A percentile compares a stretch with the other conserved stretches of the same genome.
phyloP scores from a whole-genome alignment of 1,284 basidiomycete genomes.

The Ustilago lituana region DNA sequence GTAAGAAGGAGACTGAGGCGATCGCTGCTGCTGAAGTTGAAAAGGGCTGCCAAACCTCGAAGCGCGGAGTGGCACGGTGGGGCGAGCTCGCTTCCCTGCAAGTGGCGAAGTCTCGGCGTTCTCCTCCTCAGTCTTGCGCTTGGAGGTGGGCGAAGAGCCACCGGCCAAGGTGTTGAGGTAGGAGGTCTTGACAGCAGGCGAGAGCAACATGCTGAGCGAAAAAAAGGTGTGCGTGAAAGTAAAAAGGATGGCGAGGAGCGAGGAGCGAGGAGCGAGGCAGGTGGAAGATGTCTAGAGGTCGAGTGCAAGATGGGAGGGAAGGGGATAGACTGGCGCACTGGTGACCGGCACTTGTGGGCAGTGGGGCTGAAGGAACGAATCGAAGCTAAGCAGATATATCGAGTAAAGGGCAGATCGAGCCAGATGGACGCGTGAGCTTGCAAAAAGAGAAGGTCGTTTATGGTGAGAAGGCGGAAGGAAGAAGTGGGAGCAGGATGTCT shows the following conservation, averaged over 20 bases:
- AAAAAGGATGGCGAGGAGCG: background rate
- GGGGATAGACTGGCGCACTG: too few species aligned
- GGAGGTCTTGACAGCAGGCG: constrained; percentile 48
- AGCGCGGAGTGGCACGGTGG: constrained; percentile 36
- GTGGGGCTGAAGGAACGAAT: background rate
- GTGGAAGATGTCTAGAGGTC: background rate
- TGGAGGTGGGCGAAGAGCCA: constrained; percentile 31
- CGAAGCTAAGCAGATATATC: background rate
- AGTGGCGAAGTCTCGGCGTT: constrained; percentile 31
- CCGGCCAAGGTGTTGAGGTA: constrained; percentile 49
- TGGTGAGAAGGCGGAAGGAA: constrained; percentile 23
- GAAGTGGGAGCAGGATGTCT: constrained; percentile 13
- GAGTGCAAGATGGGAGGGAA: too few species aligned
- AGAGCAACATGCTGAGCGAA: constrained; percentile 34
- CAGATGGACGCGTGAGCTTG: background rate
- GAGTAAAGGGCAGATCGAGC: background rate
- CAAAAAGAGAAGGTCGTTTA: background rate
- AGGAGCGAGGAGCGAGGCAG: background rate
- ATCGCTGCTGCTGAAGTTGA: constrained; percentile 11
- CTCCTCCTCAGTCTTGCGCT: constrained; percentile 42
- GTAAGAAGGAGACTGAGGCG: constrained; percentile 7
- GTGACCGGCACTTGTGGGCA: too few species aligned
- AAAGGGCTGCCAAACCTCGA: constrained; percentile 11
- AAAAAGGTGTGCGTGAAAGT: background rate
- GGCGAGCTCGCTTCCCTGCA: constrained; percentile 41